These are phyloP conservation scores for Tolypocladium album DNA, from an alignment of 2,329 filamentous ascomycete genomes.

Conservation along the genomic window DNA sequence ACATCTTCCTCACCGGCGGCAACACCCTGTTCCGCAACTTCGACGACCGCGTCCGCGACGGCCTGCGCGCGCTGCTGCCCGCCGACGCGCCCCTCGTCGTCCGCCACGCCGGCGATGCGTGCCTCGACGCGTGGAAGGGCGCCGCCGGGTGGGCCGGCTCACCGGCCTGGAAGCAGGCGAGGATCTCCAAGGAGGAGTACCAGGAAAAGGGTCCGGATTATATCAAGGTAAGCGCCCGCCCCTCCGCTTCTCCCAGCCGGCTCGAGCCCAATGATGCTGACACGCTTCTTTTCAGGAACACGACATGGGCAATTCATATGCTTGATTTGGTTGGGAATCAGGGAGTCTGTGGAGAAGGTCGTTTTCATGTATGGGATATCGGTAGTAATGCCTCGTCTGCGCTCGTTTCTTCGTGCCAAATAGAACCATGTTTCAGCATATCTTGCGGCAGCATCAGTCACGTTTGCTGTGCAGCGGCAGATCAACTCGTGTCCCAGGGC, in stretches of 20 bases:
- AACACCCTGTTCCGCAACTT: constrained; percentile 81
- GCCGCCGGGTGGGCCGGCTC: constrained; percentile 74
- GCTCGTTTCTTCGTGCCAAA: neutral
- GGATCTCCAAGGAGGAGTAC: constrained; percentile 74
- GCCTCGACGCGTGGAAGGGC: constrained; percentile 88
- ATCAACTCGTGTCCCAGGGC: neutral
- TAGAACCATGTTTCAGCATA: neutral
- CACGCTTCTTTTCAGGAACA: constrained; percentile 40
- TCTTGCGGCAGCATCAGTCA: neutral
- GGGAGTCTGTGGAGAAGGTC: neutral
- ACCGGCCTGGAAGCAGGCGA: constrained; percentile 48
- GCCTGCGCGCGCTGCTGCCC: constrained; percentile 63
- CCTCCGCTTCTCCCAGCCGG: neutral
- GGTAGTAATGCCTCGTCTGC: neutral
- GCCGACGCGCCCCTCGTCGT: constrained; percentile 57
- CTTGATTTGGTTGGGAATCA: constrained; percentile 16
- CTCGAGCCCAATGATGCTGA: neutral
- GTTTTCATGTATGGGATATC: neutral
- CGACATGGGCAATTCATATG: constrained; percentile 52
- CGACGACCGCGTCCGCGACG: constrained; percentile 66
- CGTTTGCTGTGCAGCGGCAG: neutral
- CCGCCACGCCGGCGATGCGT: constrained; percentile 61
- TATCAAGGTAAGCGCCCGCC: constrained; percentile 55
- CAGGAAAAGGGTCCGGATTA: constrained; percentile 89
- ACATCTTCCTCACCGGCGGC: constrained; percentile 92